These are phyloP conservation scores for Tetrahymena thermophila DNA, from an alignment of 73 alveolate species.

Conservation along the genomic window DNA sequence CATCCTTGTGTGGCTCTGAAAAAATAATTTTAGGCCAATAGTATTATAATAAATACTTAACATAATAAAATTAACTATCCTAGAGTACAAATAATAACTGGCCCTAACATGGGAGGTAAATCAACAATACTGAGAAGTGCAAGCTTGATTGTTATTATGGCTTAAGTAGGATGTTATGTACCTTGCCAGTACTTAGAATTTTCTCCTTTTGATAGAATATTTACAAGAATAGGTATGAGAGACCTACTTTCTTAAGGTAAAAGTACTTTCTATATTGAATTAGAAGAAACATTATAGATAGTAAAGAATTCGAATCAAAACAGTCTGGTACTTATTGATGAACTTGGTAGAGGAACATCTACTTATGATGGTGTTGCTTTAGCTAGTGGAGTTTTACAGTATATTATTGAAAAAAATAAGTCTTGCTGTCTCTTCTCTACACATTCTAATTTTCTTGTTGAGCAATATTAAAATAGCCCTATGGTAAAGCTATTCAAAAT, in stretches of 20 bases:
- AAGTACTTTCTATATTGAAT: slow-evolving; percentile 84
- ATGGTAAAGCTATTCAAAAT: not conserved
- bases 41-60: slow-evolving; percentile 4
- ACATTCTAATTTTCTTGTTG: slow-evolving; percentile 89
- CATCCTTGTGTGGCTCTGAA: slow-evolving; percentile 22
- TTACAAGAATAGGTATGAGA: slow-evolving; percentile 89
- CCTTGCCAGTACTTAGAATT: slow-evolving; percentile 75
- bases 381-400: slow-evolving; percentile 79
- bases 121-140: slow-evolving; percentile 80
- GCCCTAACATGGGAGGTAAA: slow-evolving; percentile 97
- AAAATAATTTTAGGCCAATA: slow-evolving; percentile 12
- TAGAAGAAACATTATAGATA: slow-evolving; percentile 85
- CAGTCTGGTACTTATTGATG: slow-evolving; percentile 89
- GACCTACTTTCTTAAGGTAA: slow-evolving; percentile 80
- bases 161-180: slow-evolving; percentile 89
- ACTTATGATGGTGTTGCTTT: slow-evolving; percentile 91
- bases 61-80: slow-evolving; percentile 1
- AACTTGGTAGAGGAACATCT: slow-evolving; percentile 95
- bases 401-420: slow-evolving; percentile 58
- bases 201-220: slow-evolving; percentile 81
- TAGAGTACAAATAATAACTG: slow-evolving; percentile 58
- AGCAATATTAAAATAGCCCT: slow-evolving; percentile 25
- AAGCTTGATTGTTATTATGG: slow-evolving; percentile 72
- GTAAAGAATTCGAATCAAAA: slow-evolving; percentile 67
- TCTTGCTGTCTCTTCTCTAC: slow-evolving; percentile 90